A percentile compares a stretch with the other conserved stretches of the same genome.
phyloP scores from a whole-genome alignment of 2,329 filamentous ascomycete genomes.

The Fonsecaea monophora region DNA sequence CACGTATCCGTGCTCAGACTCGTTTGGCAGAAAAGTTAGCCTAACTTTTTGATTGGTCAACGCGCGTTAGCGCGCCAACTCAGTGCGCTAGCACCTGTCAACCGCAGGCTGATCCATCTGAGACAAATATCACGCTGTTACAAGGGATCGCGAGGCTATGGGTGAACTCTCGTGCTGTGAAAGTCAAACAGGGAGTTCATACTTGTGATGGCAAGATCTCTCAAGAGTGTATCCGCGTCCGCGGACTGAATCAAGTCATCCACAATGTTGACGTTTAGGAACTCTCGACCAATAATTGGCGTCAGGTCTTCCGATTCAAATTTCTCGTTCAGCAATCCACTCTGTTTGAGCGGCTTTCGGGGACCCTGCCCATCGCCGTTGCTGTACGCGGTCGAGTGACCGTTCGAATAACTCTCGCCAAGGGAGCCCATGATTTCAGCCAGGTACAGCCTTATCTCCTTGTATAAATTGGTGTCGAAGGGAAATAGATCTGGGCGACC shows the following conservation, averaged over 20 bases:
- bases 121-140: no score
- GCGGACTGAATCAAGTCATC: constrained; percentile 64
- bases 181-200: constrained; percentile 36
- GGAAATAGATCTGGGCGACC: neutral
- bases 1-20: no score
- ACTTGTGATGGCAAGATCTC: constrained; percentile 73
- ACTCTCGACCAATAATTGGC: constrained; percentile 60
- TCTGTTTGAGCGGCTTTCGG: constrained; percentile 47
- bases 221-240: constrained; percentile 69
- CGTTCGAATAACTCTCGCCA: constrained; percentile 15
- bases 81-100: no score
- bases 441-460: neutral
- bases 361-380: constrained; percentile 10
- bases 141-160: constrained; percentile 9
- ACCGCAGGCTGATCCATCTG: no score
- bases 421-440: constrained; percentile 11
- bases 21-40: no score
- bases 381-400: neutral
- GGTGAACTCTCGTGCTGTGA: constrained; percentile 9
- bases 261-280: constrained; percentile 49
- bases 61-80: no score
- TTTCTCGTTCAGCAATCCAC: constrained; percentile 49
- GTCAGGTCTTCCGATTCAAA: constrained; percentile 59
- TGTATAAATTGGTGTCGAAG: neutral
- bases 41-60: no score